Conservation (phyloP, 148 eudicot species). For the Polygonum maritimum region DNA sequence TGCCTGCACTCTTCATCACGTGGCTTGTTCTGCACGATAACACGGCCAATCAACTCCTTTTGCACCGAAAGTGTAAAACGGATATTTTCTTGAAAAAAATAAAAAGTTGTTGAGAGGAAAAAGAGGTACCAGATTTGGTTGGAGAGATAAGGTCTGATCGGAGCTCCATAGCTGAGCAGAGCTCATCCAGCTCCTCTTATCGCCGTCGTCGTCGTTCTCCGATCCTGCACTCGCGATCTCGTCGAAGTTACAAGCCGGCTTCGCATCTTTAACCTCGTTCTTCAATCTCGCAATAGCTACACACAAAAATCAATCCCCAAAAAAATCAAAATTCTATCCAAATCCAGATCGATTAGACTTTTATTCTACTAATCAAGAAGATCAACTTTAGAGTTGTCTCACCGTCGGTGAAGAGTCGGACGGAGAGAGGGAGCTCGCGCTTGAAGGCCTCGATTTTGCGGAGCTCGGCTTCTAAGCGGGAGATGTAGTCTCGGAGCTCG, state of each 20-base stretch:
- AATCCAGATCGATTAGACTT: neutral
- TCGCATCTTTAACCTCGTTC: neutral
- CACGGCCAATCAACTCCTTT: neutral
- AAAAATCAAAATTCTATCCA: neutral
- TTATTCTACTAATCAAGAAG: neutral
- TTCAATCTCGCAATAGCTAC: slow-evolving; percentile 2
- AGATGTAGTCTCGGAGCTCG: slow-evolving; percentile 24
- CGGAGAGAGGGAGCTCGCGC: slow-evolving; percentile 59
- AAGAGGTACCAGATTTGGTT: slow-evolving; percentile 20
- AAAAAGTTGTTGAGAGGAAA: neutral
- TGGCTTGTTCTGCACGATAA: neutral
- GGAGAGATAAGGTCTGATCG: slow-evolving; percentile 3
- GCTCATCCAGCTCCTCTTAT: slow-evolving; percentile 55
- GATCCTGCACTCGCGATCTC: slow-evolving; percentile 23
- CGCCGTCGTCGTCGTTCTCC: slow-evolving; percentile 22
- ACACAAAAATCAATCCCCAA: neutral
- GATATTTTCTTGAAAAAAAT: neutral
- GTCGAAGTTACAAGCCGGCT: neutral
- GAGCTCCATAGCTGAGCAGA: slow-evolving; percentile 55
- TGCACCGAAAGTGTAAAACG: neutral
- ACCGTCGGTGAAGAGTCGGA: slow-evolving; percentile 51
- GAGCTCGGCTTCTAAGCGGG: slow-evolving; percentile 35
- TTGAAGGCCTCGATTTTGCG: slow-evolving; percentile 48
- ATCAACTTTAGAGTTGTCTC: neutral
- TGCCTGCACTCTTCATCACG: neutral